phyloP scores from a whole-genome alignment of 2,329 filamentous ascomycete species.

The Aspergillus ruber region DNA sequence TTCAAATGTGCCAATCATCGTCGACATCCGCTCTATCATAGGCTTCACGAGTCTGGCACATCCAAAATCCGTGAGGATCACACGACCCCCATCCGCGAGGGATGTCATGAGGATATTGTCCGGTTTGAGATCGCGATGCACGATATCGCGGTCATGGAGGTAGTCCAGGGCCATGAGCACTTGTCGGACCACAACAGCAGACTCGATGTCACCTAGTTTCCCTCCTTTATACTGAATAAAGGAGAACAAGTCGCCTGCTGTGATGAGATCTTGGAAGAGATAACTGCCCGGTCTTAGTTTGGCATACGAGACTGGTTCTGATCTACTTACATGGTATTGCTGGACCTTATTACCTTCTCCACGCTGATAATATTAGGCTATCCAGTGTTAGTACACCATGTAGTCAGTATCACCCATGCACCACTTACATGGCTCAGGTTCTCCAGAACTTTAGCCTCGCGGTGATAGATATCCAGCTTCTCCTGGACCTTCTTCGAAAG shows the following conservation, averaged over 20 bases:
- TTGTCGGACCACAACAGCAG: conserved; percentile 51
- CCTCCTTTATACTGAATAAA: conserved; percentile 48
- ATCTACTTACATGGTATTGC: conserved; percentile 43
- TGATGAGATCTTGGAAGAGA: conserved; percentile 55
- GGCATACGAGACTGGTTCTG: too few species aligned
- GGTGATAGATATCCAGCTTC: conserved; percentile 28
- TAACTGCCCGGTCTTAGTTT: conserved; percentile 37
- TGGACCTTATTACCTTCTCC: conserved; percentile 50
- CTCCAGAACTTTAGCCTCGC: conserved; percentile 43
- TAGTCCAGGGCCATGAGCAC: conserved; percentile 54
- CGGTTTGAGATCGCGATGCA: conserved; percentile 58
- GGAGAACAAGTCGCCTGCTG: conserved; percentile 56
- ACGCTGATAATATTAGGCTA: conserved; percentile 55
- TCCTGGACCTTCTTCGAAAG: conserved; percentile 17
- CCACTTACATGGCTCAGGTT: conserved; percentile 46
- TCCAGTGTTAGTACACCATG: background rate
- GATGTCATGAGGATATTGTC: conserved; percentile 58
- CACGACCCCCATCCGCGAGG: conserved; percentile 42
- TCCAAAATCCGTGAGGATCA: conserved; percentile 58
- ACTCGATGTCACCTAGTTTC: conserved; percentile 44
- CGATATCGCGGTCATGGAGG: conserved; percentile 49
- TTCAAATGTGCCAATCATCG: conserved; percentile 50
- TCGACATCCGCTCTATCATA: conserved; percentile 44
- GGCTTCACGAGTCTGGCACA: conserved; percentile 39
- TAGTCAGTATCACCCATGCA: background rate